Evolutionary conservation across 768 basidiomycete genomes (phyloP).

Genomic region (Termitomyces titanicus): DNA sequence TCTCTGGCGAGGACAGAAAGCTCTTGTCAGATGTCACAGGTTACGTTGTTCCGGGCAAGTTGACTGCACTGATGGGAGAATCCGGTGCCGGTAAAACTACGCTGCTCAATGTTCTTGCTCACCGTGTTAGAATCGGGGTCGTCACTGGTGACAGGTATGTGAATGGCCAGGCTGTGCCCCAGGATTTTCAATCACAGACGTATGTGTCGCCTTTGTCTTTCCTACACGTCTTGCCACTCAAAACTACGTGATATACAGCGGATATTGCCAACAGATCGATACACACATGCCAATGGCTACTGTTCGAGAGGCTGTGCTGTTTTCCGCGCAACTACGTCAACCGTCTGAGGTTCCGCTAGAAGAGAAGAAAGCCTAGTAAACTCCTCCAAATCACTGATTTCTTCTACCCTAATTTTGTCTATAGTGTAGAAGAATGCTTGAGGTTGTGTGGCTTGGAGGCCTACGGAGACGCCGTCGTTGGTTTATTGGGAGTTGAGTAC

Average conservation of each 20-base stretch:
- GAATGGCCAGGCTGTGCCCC: slow-evolving; percentile 35
- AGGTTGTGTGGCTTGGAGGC: slow-evolving; percentile 63
- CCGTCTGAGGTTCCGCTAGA: slow-evolving; percentile 56
- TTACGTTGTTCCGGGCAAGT: slow-evolving; percentile 69
- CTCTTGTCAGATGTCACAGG: slow-evolving; percentile 75
- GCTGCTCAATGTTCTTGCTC: slow-evolving; percentile 40
- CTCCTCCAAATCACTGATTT: slow-evolving; percentile 1
- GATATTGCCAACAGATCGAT: slow-evolving; percentile 86
- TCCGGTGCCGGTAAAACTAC: slow-evolving; percentile 36
- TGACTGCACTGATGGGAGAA: slow-evolving; percentile 65
- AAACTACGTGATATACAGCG: slow-evolving; percentile 23
- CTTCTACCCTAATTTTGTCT: neutral
- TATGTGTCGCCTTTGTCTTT: slow-evolving; percentile 12
- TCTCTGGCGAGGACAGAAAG: slow-evolving; percentile 39
- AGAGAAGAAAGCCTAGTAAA: slow-evolving; percentile 81
- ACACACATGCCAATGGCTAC: slow-evolving; percentile 72
- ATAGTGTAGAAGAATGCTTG: slow-evolving; percentile 11
- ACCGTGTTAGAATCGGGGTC: slow-evolving; percentile 34
- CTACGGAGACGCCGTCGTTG: slow-evolving; percentile 65
- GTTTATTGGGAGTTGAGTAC: slow-evolving; percentile 64
- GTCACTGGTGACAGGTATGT: slow-evolving; percentile 37
- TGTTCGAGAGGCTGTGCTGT: slow-evolving; percentile 76
- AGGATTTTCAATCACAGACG: slow-evolving; percentile 49
- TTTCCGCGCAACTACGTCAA: slow-evolving; percentile 79
- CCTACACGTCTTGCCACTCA: neutral